Evolutionary conservation across 2,329 filamentous ascomycete species (phyloP), one percentile per base, ranked within the genome.

Genomic region (Colletotrichum chlorophyti): DNA sequence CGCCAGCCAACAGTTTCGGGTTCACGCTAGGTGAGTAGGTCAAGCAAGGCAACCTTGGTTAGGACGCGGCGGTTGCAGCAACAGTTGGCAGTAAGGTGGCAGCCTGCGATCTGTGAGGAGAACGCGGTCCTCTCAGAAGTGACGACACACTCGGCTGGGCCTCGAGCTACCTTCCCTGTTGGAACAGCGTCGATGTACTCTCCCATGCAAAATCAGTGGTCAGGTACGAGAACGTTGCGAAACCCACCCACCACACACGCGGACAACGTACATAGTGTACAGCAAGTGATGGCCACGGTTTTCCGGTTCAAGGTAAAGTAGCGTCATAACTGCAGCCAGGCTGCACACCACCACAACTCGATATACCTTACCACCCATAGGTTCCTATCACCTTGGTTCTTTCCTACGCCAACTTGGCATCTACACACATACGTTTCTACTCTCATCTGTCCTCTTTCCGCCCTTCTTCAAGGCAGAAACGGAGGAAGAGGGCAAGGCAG

Each of bases 281-380:
- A n/a, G n/a, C n/a, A n/a, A n/a, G n/a, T n/a, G n/a, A n/a, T 35
- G 14, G 24, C 21, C 21, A 21, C 51, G 26, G 51, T 32, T 55
- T 55, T 42, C 51, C 55, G 17, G 23, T 49, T 45, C 52, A 35
- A n/a, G 55, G 51, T n/a, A 55, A 54, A 31, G 52, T 59, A 59
- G 57, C 51, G 57, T 59, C 57, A 59, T 59, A 59, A 59, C 57
- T 48, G 52, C 43, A 23, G 32, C 50, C 31, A 11, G 37, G 38
- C 51, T 59, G 55, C 43, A 42, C 43, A 59, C 55, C 55, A 49
- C 50, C 38, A 50, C 45, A 40, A 34, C 42, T 38, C 50, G 57
- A 45, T 38, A 55, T 51, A 35, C 42, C 29, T n/a, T n/a, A 45
- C 37, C 38, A 50, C 38, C 43, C 31, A 37, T 24, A 8, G 38